A percentile compares a stretch with the other conserved stretches of the same genome.
phyloP scores from a whole-genome alignment of 106 monocot genomes.

The Alisma plantagoaquatica region DNA sequence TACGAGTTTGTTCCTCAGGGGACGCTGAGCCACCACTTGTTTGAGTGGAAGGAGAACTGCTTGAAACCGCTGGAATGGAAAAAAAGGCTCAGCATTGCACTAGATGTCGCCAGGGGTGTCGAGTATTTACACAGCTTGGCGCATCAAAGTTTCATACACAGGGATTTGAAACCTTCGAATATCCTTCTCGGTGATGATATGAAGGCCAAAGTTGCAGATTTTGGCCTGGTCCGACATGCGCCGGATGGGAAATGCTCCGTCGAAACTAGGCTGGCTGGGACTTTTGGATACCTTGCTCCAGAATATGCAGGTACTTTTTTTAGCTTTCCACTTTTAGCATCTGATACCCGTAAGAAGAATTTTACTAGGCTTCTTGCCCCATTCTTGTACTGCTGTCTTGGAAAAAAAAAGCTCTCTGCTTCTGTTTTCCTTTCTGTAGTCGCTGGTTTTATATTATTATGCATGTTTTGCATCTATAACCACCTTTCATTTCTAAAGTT shows the following conservation, averaged over 20 bases:
- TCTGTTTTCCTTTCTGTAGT: neutral
- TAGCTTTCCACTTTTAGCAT: neutral
- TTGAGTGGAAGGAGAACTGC: conserved; percentile 33
- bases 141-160: conserved; percentile 63
- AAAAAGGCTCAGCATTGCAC: conserved; percentile 43
- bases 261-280: conserved; percentile 62
- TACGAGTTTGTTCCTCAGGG: conserved; percentile 71
- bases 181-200: conserved; percentile 72
- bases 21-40: conserved; percentile 44
- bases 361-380: neutral
- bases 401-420: neutral
- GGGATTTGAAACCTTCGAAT: conserved; percentile 68
- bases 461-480: no score
- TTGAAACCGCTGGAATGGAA: conserved; percentile 46
- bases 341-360: no score
- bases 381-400: neutral
- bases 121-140: conserved; percentile 68
- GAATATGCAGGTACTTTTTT: conserved; percentile 53
- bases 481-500: no score
- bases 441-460: no score
- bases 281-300: conserved; percentile 71
- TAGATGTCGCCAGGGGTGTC: conserved; percentile 68
- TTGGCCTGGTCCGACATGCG: conserved; percentile 59
- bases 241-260: conserved; percentile 49
- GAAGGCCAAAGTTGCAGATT: conserved; percentile 76